Conservation (phyloP, 2,329 filamentous ascomycete species). For the Polytolypa hystricis region DNA sequence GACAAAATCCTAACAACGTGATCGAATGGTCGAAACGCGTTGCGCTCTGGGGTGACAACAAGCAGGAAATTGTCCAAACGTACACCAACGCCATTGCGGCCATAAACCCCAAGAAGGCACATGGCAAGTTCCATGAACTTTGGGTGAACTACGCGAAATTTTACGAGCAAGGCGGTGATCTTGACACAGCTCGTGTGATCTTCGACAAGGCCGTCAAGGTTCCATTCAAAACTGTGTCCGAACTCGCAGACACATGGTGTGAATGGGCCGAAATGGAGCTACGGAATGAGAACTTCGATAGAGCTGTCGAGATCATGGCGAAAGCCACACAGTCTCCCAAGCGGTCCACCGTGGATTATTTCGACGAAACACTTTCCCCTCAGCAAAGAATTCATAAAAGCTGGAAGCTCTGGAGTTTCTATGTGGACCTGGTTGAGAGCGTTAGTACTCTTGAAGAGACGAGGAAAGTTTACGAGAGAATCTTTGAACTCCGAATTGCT, state of each 20-base stretch:
- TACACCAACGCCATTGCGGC: conserved; percentile 91
- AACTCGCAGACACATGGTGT: conserved; percentile 96
- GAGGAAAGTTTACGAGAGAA: conserved; percentile 86
- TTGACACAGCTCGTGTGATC: conserved; percentile 77
- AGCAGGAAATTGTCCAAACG: conserved; percentile 79
- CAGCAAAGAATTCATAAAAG: conserved; percentile 97
- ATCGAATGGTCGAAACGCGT: conserved; percentile 95
- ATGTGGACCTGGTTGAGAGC: conserved; percentile 93
- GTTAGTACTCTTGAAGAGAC: conserved; percentile 86
- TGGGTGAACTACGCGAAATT: conserved; percentile 97
- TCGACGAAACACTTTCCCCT: conserved; percentile 84
- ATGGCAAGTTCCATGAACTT: conserved; percentile 85
- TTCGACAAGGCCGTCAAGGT: conserved; percentile 98
- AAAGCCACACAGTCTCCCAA: conserved; percentile 97
- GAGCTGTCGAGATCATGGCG: conserved; percentile 88
- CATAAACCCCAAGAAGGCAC: conserved; percentile 86
- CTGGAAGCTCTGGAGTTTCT: conserved; percentile 99
- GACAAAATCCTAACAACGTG: conserved; percentile 94
- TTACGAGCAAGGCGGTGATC: conserved; percentile 78
- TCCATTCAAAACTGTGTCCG: conserved; percentile 92
- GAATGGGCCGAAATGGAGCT: conserved; percentile 99
- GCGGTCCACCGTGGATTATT: conserved; percentile 96
- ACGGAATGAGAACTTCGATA: conserved; percentile 89
- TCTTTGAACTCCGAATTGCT: conserved; percentile 95
- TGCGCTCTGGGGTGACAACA: conserved; percentile 90